Evolutionary conservation across 495 filamentous ascomycete genomes (phyloP).

Genomic region (Mycothermus thermophilus): DNA sequence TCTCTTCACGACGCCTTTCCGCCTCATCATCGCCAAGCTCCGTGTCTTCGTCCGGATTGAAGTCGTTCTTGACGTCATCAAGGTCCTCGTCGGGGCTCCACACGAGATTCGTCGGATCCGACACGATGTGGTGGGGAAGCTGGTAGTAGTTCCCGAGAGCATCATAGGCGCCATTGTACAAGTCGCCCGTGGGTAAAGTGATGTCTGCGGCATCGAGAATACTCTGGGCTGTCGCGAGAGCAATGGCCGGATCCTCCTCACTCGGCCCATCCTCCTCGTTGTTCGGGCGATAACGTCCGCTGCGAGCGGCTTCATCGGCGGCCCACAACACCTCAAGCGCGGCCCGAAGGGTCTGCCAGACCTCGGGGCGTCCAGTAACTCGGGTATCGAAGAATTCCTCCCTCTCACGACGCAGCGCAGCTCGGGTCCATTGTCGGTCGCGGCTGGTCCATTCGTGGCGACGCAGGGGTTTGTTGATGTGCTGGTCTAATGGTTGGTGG

Average conservation of each 20-base stretch:
- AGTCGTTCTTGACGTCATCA: constrained; percentile 29
- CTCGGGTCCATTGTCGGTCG: constrained; percentile 31
- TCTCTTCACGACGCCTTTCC: constrained; percentile 51
- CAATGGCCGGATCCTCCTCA: constrained; percentile 9
- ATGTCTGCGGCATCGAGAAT: constrained; percentile 66
- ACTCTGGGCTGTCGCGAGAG: constrained; percentile 59
- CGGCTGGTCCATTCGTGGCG: constrained; percentile 35
- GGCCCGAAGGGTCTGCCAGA: constrained; percentile 61
- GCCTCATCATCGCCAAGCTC: constrained; percentile 34
- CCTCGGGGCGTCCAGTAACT: constrained; percentile 58
- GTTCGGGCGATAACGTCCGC: constrained; percentile 10
- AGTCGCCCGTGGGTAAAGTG: constrained; percentile 61
- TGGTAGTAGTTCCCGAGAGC: constrained; percentile 60
- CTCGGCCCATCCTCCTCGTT: constrained; percentile 14
- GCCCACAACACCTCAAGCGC: constrained; percentile 51
- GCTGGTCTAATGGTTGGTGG: constrained; percentile 23
- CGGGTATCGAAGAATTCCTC: constrained; percentile 72
- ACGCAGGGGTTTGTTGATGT: constrained; percentile 37
- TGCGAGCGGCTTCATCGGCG: constrained; percentile 14
- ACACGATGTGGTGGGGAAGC: constrained; percentile 60
- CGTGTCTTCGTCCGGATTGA: constrained; percentile 34
- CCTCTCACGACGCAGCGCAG: constrained; percentile 32
- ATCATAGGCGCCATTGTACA: constrained; percentile 67
- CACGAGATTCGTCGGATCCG: constrained; percentile 58
- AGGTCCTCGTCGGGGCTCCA: constrained; percentile 24